Evolutionary conservation across 306 rosid genomes (phyloP).

Genomic region (Citrullus mucosospermus): DNA sequence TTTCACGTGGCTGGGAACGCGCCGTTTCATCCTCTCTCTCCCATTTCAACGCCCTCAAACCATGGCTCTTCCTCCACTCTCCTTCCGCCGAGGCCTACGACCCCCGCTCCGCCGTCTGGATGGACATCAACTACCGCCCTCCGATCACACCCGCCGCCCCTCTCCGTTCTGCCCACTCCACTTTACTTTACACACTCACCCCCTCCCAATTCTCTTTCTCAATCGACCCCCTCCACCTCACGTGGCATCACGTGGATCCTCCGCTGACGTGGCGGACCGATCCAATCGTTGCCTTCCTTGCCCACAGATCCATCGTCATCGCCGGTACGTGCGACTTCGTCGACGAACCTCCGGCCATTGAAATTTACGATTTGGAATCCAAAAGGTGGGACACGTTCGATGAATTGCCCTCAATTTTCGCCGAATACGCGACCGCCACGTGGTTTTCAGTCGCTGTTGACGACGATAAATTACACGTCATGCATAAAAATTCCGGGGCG

Average conservation of each 20-base stretch:
- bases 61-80: constrained; percentile 52
- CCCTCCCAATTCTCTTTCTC: constrained; percentile 41
- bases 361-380: constrained; percentile 25
- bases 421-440: constrained; percentile 33
- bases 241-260: constrained; percentile 31
- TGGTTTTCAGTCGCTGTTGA: constrained; percentile 45
- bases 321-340: constrained; percentile 51
- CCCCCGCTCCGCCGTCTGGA: constrained; percentile 57
- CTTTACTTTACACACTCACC: constrained; percentile 44
- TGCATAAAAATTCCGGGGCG: constrained; percentile 35
- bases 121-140: constrained; percentile 11
- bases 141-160: neutral
- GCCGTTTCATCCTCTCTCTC: constrained; percentile 53
- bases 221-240: constrained; percentile 38
- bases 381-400: constrained; percentile 31
- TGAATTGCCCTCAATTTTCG: constrained; percentile 37
- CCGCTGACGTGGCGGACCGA: constrained; percentile 47
- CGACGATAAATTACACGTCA: constrained; percentile 26
- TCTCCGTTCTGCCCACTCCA: constrained; percentile 50
- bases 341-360: constrained; percentile 56
- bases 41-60: constrained; percentile 28
- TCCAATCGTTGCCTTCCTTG: constrained; percentile 45
- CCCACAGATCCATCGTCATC: constrained; percentile 18
- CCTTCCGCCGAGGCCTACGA: constrained; percentile 58
- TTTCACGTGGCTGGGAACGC: constrained; percentile 45